These are phyloP conservation scores for Amniculicola lignicola DNA, from an alignment of 495 filamentous ascomycete species.

Conservation along the genomic window DNA sequence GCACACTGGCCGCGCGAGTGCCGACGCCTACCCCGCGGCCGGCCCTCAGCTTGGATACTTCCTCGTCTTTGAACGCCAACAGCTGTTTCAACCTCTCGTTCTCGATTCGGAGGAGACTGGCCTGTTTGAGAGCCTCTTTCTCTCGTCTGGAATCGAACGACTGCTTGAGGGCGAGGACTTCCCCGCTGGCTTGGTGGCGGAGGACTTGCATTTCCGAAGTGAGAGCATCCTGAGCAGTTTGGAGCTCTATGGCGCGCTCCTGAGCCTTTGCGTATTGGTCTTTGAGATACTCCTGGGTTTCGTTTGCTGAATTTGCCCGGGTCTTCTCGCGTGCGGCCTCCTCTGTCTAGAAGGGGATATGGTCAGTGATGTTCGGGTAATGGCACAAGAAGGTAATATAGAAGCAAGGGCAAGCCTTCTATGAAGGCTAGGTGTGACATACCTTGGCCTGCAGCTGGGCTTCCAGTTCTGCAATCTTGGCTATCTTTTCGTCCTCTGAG, in stretches of 20 bases:
- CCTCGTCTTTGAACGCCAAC: conserved; percentile 8
- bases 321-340: not conserved
- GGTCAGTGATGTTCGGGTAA: no score
- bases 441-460: no score
- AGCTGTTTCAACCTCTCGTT: conserved; percentile 15
- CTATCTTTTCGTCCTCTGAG: conserved; percentile 16
- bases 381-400: no score
- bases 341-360: no score
- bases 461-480: conserved; percentile 6
- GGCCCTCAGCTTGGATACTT: conserved; percentile 7
- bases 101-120: not conserved
- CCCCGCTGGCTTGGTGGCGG: conserved; percentile 1
- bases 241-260: not conserved
- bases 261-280: conserved; percentile 15
- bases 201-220: not conserved
- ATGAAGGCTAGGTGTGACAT: not conserved
- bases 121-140: not conserved
- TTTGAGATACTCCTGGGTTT: conserved; percentile 10
- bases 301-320: no score
- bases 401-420: conserved; percentile 2
- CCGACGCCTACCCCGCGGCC: conserved; percentile 20
- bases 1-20: conserved; percentile 19
- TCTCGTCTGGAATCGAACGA: not conserved
- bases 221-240: not conserved
- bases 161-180: not conserved